Percentiles rank a stretch among this genome's conserved stretches.
These are phyloP conservation scores for Murraya koenigii DNA, from an alignment of 345 rosid genomes.

Conservation along the genomic window DNA sequence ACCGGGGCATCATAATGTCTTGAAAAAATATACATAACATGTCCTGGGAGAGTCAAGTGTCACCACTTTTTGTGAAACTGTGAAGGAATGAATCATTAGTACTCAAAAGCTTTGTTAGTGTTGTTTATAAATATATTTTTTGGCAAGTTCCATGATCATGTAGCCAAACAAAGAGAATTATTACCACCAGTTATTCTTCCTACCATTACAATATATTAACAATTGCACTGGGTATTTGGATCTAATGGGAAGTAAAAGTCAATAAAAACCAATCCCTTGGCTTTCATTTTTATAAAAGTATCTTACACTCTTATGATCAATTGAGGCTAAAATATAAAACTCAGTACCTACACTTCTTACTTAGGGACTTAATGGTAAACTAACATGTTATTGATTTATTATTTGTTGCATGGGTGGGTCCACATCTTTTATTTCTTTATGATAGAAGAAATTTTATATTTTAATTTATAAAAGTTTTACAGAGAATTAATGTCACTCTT, in stretches of 20 bases:
- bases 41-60: background rate
- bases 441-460: too few relatives aligned
- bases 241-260: background rate
- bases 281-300: too few relatives aligned
- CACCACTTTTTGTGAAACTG: background rate
- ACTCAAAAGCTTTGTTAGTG: background rate
- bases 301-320: too few relatives aligned
- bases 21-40: background rate
- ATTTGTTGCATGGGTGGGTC: too few relatives aligned
- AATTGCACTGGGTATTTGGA: background rate
- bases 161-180: background rate
- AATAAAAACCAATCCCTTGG: background rate
- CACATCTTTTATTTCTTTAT: too few relatives aligned
- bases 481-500: too few relatives aligned
- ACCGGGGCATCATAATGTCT: background rate
- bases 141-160: background rate
- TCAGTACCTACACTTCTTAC: too few relatives aligned
- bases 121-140: background rate
- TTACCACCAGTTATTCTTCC: background rate
- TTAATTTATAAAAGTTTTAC: too few relatives aligned
- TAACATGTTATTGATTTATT: too few relatives aligned
- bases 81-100: background rate
- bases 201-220: background rate
- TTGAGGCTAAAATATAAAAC: too few relatives aligned
- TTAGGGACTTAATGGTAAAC: too few relatives aligned